Base-by-base conservation (phyloP, 2,329 filamentous ascomycete genomes). In the Phyllosticta citriasiana region DNA sequence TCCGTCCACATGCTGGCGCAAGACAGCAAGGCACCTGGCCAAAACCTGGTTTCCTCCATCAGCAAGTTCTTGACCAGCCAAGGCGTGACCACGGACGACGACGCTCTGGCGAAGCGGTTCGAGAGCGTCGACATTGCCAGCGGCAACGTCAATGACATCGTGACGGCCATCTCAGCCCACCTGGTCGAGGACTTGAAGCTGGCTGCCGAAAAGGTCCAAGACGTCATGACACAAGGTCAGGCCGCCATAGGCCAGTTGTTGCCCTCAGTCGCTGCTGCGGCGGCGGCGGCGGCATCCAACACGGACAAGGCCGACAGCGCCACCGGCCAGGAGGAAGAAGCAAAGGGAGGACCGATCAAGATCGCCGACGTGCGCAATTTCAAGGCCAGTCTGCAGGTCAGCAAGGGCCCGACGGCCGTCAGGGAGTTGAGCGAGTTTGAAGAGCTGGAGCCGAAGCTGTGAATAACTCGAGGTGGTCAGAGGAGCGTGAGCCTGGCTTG, bases 1-100 rank as follows among this genome's bases (percentile, higher is more conserved):
- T 86, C 90, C 0, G 84, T 97, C 16, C 88, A 97, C 70, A 79
- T 97, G 25, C 82, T 88, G 60, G 93, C 93, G 0, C 89, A 93
- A 69, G 81, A 83, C 59, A 66, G 67, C 3, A 67, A 73, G 2
- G 71, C 76, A 24, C 70, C 72, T 73, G 27, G 71, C 71, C 8
- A 69, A 25, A 55, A 27, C 7, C 56, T 58, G 25, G 63, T 77
- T 3, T 71, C 73, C 12, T 67, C 77, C 12, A 64, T 83, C 6
- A 64, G 70, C 14, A 75, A 80, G 61, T 76, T 82, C 59, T 71
- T 85, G 14, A 71, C 71, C 25, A 72, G 77, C 33, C 75, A 80
- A 47, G 79, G 78, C 10, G 73, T 84, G 51, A 66, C 72, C 1
- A 70, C 75, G 8, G 73, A 82, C 50, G 62, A 66, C 2, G 71